These are phyloP conservation scores for Austropuccinia psidii DNA, from an alignment of 1,284 basidiomycete species.

Conservation along the genomic window DNA sequence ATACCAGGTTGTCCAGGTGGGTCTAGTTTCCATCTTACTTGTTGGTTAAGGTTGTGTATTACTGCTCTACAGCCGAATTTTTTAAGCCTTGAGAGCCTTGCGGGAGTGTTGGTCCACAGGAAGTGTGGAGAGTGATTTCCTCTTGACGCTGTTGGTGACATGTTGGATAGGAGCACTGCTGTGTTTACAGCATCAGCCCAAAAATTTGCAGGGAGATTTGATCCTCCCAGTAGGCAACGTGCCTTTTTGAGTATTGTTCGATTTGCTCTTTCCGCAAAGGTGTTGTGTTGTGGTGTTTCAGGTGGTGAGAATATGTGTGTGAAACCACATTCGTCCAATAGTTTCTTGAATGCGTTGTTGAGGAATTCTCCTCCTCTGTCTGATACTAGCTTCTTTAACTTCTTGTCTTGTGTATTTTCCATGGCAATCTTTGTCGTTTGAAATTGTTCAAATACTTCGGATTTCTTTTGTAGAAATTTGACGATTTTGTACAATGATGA, in stretches of 20 bases:
- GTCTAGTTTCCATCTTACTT: no score
- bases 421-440: no score
- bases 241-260: slow-evolving; percentile 44
- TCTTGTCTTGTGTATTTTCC: no score
- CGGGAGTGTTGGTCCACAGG: background rate
- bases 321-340: slow-evolving; percentile 45
- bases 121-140: background rate
- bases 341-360: slow-evolving; percentile 41
- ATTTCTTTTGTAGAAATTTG: background rate
- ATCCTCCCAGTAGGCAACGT: slow-evolving; percentile 42
- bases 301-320: slow-evolving; percentile 46
- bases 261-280: slow-evolving; percentile 45
- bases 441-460: background rate
- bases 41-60: background rate
- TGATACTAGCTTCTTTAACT: background rate
- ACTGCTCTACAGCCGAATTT: no score
- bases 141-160: slow-evolving; percentile 37
- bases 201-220: slow-evolving; percentile 44
- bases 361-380: slow-evolving; percentile 48
- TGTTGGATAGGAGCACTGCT: slow-evolving; percentile 47
- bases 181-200: slow-evolving; percentile 48
- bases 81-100: background rate
- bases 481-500: slow-evolving; percentile 1
- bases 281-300: slow-evolving; percentile 48
- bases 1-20: no score